Evolutionary conservation across 2,329 filamentous ascomycete species (phyloP).

Genomic region (Fusarium abutilonis): DNA sequence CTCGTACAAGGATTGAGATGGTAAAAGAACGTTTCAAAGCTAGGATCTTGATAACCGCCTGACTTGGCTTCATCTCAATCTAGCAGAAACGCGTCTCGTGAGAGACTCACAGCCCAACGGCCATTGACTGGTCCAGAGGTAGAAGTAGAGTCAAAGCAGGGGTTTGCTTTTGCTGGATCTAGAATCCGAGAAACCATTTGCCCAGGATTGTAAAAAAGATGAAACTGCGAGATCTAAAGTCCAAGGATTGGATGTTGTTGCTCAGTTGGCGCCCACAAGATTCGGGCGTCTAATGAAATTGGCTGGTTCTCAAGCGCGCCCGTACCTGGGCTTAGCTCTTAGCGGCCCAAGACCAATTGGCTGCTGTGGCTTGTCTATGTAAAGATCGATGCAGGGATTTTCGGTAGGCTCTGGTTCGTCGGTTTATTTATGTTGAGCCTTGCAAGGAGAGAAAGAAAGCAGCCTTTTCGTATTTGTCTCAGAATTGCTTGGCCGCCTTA

Average conservation of each 20-base stretch:
- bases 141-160: conserved; percentile 14
- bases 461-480: conserved; percentile 10
- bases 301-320: conserved; percentile 39
- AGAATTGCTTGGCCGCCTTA: conserved; percentile 22
- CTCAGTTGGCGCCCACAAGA: conserved; percentile 29
- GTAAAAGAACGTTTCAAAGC: conserved; percentile 32
- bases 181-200: conserved; percentile 13
- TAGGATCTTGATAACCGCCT: conserved; percentile 38
- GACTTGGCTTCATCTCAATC: conserved; percentile 20
- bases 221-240: conserved; percentile 11
- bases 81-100: conserved; percentile 8
- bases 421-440: background rate
- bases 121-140: conserved; percentile 21
- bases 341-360: conserved; percentile 34
- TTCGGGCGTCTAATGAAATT: conserved; percentile 40
- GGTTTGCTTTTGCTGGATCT: conserved; percentile 4
- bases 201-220: conserved; percentile 8
- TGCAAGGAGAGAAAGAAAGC: background rate
- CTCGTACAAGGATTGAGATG: conserved; percentile 17
- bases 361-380: conserved; percentile 12
- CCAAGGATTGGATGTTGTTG: conserved; percentile 35
- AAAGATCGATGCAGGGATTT: conserved; percentile 27
- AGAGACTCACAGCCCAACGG: conserved; percentile 21
- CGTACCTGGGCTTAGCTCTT: conserved; percentile 1
- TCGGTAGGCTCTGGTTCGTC: conserved; percentile 9